A percentile compares a stretch with the other conserved stretches of the same genome.
phyloP scores from a whole-genome alignment of 768 basidiomycete genomes.

The Kwoniella sp. region DNA sequence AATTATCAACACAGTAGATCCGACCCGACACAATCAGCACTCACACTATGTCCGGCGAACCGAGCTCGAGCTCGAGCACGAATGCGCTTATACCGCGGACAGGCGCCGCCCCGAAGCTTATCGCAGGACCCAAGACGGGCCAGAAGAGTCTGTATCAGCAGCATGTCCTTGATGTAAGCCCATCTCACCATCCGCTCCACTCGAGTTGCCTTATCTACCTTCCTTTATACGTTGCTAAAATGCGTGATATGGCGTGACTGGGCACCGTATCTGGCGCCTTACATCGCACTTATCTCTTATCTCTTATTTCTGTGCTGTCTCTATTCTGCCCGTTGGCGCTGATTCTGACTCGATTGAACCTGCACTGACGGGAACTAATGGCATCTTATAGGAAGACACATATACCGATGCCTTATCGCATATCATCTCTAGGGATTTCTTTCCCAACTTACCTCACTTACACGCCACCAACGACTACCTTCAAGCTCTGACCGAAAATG shows the following conservation, averaged over 20 bases:
- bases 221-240: conserved; percentile 1
- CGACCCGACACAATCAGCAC: too few relatives aligned
- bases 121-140: conserved; percentile 38
- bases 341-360: too few relatives aligned
- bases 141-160: conserved; percentile 46
- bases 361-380: too few relatives aligned
- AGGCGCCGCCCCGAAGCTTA: conserved; percentile 30
- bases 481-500: conserved; percentile 72
- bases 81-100: conserved; percentile 35
- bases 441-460: conserved; percentile 85
- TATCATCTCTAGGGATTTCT: conserved; percentile 97
- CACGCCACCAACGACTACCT: conserved; percentile 87
- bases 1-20: too few relatives aligned
- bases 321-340: too few relatives aligned
- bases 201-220: not conserved
- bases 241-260: not conserved
- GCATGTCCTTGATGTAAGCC: conserved; percentile 49
- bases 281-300: conserved; percentile 1
- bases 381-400: conserved; percentile 70
- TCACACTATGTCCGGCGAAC: conserved; percentile 21
- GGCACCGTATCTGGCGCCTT: not conserved
- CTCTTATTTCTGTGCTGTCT: not conserved
- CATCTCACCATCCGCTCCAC: not conserved
- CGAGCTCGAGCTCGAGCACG: not conserved
- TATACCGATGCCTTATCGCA: conserved; percentile 85